Conservation (phyloP, 331 rosid genomes). For the Prunus yedoensis region DNA sequence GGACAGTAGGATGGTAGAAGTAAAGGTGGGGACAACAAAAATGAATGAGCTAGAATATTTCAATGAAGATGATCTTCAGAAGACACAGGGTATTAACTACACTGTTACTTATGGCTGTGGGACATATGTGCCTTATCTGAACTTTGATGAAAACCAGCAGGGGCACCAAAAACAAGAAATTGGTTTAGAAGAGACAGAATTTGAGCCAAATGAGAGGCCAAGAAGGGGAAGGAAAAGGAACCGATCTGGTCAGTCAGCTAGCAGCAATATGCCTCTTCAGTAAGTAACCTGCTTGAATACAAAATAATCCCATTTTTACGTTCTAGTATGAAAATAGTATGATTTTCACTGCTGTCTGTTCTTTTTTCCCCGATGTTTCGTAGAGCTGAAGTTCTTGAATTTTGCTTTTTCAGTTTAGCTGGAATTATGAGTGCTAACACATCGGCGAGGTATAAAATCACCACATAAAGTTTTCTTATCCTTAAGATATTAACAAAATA, state of each 20-base stretch:
- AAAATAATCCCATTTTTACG: background rate
- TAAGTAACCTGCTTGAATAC: background rate
- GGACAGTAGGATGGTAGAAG: too few relatives aligned
- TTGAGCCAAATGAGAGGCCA: background rate
- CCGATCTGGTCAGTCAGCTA: background rate
- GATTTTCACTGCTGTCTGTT: background rate
- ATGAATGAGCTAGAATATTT: background rate
- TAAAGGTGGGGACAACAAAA: background rate
- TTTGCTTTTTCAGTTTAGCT: background rate
- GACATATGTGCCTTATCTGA: background rate
- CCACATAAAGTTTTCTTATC: background rate
- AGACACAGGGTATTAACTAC: background rate
- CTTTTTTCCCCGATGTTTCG: background rate
- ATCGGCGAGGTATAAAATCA: background rate
- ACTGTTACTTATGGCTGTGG: background rate
- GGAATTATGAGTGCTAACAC: background rate
- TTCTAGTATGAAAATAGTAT: background rate
- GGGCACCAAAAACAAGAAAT: background rate
- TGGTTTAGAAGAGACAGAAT: background rate
- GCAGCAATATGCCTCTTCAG: background rate
- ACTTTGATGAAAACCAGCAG: background rate
- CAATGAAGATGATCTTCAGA: background rate
- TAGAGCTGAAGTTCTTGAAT: background rate
- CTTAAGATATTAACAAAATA: background rate
- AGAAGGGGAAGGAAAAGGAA: background rate